Conservation (phyloP, 2,329 filamentous ascomycete species). For the Neofusicoccum kwambonambiense region DNA sequence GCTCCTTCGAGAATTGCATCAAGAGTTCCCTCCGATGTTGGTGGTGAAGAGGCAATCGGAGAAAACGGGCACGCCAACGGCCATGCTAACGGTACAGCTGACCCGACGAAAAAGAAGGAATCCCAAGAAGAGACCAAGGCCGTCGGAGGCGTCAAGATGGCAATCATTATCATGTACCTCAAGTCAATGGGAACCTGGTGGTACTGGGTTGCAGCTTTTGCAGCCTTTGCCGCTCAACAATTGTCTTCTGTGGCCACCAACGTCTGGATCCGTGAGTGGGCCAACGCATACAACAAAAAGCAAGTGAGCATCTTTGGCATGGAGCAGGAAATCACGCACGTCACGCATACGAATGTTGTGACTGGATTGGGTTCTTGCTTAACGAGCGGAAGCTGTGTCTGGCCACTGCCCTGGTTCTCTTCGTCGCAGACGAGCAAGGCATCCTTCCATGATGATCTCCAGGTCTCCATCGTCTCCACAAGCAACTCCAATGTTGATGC, state of each 20-base stretch:
- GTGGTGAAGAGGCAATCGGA: constrained; percentile 52
- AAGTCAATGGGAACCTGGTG: constrained; percentile 92
- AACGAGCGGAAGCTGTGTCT: constrained; percentile 51
- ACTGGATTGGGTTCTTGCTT: constrained; percentile 48
- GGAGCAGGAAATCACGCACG: constrained; percentile 26
- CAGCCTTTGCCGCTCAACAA: constrained; percentile 80
- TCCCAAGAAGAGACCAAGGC: constrained; percentile 68
- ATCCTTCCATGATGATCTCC: constrained; percentile 24
- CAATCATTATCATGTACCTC: constrained; percentile 83
- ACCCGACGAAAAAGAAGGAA: constrained; percentile 21
- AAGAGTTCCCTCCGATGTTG: constrained; percentile 71
- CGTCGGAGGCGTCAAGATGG: constrained; percentile 81
- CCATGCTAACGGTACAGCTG: constrained; percentile 47
- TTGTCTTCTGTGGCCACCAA: constrained; percentile 83
- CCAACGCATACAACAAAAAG: constrained; percentile 74
- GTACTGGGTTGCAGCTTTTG: constrained; percentile 78
- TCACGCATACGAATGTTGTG: constrained; percentile 45
- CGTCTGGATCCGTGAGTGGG: constrained; percentile 93
- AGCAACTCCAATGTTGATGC: constrained; percentile 65
- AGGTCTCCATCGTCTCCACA: constrained; percentile 34
- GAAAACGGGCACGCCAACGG: constrained; percentile 42
- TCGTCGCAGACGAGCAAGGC: background rate
- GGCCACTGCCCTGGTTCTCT: constrained; percentile 39
- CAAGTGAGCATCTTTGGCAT: constrained; percentile 32
- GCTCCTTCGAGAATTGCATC: constrained; percentile 73